Evolutionary conservation across 129 eudicot genomes (phyloP), one percentile per base, ranked within the genome.

Genomic region (Artemisia argyi): DNA sequence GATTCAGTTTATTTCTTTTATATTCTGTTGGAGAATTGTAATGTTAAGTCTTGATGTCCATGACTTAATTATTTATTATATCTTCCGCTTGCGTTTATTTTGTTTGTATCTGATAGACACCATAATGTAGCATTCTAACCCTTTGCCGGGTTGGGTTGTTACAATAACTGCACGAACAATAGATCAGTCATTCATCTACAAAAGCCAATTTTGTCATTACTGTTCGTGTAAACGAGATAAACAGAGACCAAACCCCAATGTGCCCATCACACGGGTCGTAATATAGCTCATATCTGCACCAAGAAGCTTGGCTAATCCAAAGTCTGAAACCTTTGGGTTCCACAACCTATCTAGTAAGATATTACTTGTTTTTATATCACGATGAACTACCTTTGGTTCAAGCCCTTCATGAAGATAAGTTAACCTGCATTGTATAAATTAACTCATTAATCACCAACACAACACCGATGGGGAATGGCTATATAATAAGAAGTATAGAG

Each of bases 381-480:
- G 89, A 68, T 87, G 93, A 71, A 87, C 89, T 49, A 87, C 93
- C 84, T 87, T 84, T 4, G 89, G 92, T 71, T 87, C 92, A 70
- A 87, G 89, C 35, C 92, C 89, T 78, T 87, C 92, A 14, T 84
- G 89, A 74, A 87, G 89, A 77, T 87, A 87, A 51, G 87, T 65
- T 71, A 87, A 73, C 83, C 93, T 87, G 65, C 61, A 83, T 15
- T 50, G 59, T 60, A 19, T 61, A 26, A 66, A 49, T 14, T 26
- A 73, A 61, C 61, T 16, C 61, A 48, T 50, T 26, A 3, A 75
- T 28, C 51, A 42, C 3, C 32, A 44, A 44, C 3, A 64, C 55
- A 55, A n/a, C 60, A 76, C 18, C 14, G 5, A 58, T 6, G 44
- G 44, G 44, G 44, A 7, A 39, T 48, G 52, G 35, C 18, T 24